phyloP scores from a whole-genome alignment of 805 yeast species.

The Nakazawaea anatomiae region DNA sequence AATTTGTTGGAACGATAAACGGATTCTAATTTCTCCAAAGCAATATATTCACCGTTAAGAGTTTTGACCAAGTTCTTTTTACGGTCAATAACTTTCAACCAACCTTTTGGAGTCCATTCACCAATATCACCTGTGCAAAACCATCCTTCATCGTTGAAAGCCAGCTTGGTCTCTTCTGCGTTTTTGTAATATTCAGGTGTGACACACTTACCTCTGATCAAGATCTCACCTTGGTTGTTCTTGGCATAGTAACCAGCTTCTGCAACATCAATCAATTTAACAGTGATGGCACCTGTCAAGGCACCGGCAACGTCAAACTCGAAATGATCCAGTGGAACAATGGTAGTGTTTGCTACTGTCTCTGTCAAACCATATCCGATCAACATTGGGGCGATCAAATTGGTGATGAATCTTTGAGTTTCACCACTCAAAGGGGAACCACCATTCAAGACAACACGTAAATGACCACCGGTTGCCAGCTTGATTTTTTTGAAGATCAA shows the following conservation, averaged over 20 bases:
- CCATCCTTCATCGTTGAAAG: conserved; percentile 80
- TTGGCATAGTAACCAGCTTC: conserved; percentile 90
- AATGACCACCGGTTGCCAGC: conserved; percentile 91
- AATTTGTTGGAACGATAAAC: conserved; percentile 77
- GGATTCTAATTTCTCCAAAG: conserved; percentile 90
- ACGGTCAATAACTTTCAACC: conserved; percentile 82
- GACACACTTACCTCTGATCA: conserved; percentile 70
- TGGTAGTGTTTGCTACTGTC: conserved; percentile 83
- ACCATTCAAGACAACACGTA: conserved; percentile 74
- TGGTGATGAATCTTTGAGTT: conserved; percentile 77
- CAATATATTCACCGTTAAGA: conserved; percentile 94
- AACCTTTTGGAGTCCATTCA: conserved; percentile 82
- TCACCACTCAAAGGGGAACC: conserved; percentile 84
- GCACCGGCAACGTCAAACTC: conserved; percentile 80
- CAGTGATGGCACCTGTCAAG: conserved; percentile 74
- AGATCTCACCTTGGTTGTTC: conserved; percentile 89
- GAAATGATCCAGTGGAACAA: conserved; percentile 58
- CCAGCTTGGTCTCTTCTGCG: conserved; percentile 69
- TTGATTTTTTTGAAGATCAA: conserved; percentile 81
- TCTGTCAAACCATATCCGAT: conserved; percentile 97
- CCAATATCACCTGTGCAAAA: conserved; percentile 96
- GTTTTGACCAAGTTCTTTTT: conserved; percentile 96
- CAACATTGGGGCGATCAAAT: conserved; percentile 76
- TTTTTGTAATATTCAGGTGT: conserved; percentile 77
- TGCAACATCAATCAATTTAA: conserved; percentile 83